These are phyloP conservation scores for Oryza punctata DNA, from an alignment of 176 grass and related monocot genomes.

Conservation along the genomic window DNA sequence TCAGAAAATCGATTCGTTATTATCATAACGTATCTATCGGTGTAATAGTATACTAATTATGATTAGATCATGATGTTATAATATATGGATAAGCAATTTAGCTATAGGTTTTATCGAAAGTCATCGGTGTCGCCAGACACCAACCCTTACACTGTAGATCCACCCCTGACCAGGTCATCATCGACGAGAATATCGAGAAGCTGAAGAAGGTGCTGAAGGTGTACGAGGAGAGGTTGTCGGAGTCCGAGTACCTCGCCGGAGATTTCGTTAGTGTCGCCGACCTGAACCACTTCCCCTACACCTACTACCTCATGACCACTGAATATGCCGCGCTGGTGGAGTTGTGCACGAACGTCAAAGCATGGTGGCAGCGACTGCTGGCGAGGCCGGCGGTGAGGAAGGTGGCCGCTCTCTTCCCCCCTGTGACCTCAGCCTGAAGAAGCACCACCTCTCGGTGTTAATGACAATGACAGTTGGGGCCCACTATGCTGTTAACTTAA, in stretches of 20 bases:
- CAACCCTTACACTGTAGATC: too few species aligned
- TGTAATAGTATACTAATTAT: too few species aligned
- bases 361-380: conserved; percentile 14
- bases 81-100: too few species aligned
- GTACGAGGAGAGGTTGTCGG: conserved; percentile 43
- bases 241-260: conserved; percentile 43
- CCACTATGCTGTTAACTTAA: background rate
- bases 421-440: background rate
- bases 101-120: too few species aligned
- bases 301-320: conserved; percentile 47
- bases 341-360: conserved; percentile 12
- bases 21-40: too few species aligned
- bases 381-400: conserved; percentile 25
- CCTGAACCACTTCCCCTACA: conserved; percentile 46
- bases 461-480: background rate
- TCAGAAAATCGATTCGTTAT: too few species aligned
- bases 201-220: conserved; percentile 32
- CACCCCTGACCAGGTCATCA: conserved; percentile 36
- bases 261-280: conserved; percentile 50
- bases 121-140: too few species aligned
- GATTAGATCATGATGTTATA: too few species aligned
- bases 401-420: background rate
- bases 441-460: background rate
- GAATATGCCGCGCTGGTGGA: conserved; percentile 28
- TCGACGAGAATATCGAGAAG: conserved; percentile 42